These are phyloP conservation scores for Fraxinus velutina DNA, from an alignment of 305 asterid genomes.

Conservation along the genomic window DNA sequence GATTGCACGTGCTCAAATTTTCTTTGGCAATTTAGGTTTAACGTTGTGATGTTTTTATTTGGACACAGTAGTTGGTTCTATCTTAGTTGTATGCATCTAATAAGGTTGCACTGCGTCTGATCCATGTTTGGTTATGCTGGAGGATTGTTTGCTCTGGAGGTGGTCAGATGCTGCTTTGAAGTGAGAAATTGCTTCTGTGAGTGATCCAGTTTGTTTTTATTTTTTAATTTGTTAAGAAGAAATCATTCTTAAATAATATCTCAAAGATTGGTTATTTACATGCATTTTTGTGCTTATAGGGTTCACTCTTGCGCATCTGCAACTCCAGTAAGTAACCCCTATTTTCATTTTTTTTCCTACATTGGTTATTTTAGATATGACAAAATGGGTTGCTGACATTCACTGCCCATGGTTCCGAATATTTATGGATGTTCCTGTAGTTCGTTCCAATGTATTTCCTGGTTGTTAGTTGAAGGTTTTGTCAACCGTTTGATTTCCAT, in stretches of 20 bases:
- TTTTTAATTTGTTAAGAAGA: neutral
- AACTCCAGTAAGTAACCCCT: constrained; percentile 44
- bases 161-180: constrained; percentile 54
- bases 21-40: constrained; percentile 3
- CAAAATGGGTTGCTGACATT: neutral
- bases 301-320: constrained; percentile 31
- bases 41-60: constrained; percentile 2
- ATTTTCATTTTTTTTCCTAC: constrained; percentile 5
- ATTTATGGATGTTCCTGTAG: neutral
- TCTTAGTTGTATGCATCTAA: constrained; percentile 28
- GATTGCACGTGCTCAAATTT: neutral
- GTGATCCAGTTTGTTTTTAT: constrained; percentile 30
- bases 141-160: constrained; percentile 60
- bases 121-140: constrained; percentile 77
- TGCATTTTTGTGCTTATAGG: constrained; percentile 44
- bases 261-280: constrained; percentile 28
- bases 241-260: neutral
- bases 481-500: neutral
- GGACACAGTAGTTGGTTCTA: constrained; percentile 24
- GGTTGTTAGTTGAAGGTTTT: neutral
- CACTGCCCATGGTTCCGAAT: constrained; percentile 1
- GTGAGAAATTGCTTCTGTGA: constrained; percentile 42
- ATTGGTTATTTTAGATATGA: neutral
- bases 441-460: neutral
- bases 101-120: constrained; percentile 52